Evolutionary conservation across 225 moss, liverwort and hornwort genomes (phyloP).

Genomic region (Lunularia cruciata): DNA sequence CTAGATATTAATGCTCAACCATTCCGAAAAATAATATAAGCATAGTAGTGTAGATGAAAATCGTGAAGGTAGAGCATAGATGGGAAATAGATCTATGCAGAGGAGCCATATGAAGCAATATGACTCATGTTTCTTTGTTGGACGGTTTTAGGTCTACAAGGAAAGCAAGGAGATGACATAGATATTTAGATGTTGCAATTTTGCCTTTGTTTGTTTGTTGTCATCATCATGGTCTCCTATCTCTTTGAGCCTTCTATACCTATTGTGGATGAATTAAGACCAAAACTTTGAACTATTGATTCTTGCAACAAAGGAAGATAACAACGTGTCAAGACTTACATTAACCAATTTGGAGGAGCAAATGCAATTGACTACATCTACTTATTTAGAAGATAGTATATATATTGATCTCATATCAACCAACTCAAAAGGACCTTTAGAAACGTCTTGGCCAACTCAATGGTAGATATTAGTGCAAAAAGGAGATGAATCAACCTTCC

Average conservation of each 20-base stretch:
- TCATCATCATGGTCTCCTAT: conserved; percentile 28
- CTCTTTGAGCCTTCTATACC: conserved; percentile 36
- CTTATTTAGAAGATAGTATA: too few relatives aligned
- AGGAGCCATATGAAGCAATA: conserved; percentile 27
- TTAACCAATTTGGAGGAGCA: too few relatives aligned
- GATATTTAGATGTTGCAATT: conserved; percentile 34
- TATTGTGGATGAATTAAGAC: conserved; percentile 8
- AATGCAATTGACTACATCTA: too few relatives aligned
- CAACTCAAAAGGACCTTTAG: too few relatives aligned
- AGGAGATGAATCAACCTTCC: too few relatives aligned
- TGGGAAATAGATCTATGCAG: conserved; percentile 30
- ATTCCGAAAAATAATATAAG: background rate
- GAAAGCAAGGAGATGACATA: conserved; percentile 38
- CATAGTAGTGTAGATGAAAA: background rate
- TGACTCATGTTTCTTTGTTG: conserved; percentile 14
- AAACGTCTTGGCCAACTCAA: too few relatives aligned
- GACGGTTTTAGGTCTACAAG: background rate
- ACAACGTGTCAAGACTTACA: too few relatives aligned
- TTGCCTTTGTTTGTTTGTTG: conserved; percentile 37
- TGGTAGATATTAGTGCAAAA: too few relatives aligned
- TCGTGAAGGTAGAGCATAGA: conserved; percentile 24
- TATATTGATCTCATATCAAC: too few relatives aligned
- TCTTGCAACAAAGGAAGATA: too few relatives aligned
- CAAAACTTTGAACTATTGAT: too few relatives aligned
- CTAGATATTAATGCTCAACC: too few relatives aligned